A percentile compares a stretch with the other conserved stretches of the same genome.
These are phyloP conservation scores for Closterium sp. DNA, from an alignment of 139 green algal genomes.

Conservation along the genomic window DNA sequence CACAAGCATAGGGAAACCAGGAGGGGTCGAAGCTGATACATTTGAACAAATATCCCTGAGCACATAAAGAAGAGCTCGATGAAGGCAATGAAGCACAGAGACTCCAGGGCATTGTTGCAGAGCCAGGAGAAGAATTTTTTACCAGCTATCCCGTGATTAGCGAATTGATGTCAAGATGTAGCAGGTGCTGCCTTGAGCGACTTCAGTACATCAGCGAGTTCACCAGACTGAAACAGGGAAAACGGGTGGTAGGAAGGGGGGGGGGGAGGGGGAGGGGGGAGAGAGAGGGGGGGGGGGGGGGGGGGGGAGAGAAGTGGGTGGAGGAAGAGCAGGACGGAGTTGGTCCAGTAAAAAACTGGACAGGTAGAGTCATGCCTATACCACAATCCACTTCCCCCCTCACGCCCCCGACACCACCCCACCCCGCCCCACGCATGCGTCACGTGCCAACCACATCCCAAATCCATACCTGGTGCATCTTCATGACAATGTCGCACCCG, in stretches of 20 bases:
- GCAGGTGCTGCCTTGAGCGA: not conserved
- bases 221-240: not conserved
- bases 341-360: too few relatives aligned
- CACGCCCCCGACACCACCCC: too few relatives aligned
- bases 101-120: not conserved
- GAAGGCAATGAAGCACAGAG: too few relatives aligned
- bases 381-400: not conserved
- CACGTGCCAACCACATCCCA: not conserved
- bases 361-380: not conserved
- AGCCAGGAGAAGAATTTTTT: not conserved
- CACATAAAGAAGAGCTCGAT: too few relatives aligned
- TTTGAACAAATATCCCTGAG: too few relatives aligned
- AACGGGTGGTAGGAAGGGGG: not conserved
- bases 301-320: too few relatives aligned
- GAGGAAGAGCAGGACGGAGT: too few relatives aligned
- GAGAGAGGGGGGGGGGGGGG: not conserved
- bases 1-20: not conserved
- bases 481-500: constrained; percentile 85
- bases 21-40: not conserved
- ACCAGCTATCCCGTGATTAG: not conserved
- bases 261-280: not conserved
- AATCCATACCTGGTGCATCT: constrained; percentile 67
- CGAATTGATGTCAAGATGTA: not conserved
- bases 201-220: not conserved
- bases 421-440: too few relatives aligned